phyloP scores from a whole-genome alignment of 768 basidiomycete species.

The Dentipellis fragilis region DNA sequence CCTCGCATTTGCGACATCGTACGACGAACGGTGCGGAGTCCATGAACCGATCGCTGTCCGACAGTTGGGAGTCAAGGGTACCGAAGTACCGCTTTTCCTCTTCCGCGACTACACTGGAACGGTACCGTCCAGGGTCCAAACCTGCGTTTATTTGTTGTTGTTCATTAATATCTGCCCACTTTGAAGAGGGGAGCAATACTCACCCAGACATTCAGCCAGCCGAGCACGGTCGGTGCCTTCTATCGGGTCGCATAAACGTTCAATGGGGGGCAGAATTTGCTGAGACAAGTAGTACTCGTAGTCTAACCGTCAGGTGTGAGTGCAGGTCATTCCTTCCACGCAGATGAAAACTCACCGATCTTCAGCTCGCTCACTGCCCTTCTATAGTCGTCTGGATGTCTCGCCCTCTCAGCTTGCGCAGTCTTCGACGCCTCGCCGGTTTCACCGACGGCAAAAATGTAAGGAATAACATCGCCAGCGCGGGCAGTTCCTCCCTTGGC shows the following conservation, averaged over 20 bases:
- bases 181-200: slow-evolving; percentile 13
- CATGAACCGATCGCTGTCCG: slow-evolving; percentile 81
- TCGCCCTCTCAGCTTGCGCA: slow-evolving; percentile 82
- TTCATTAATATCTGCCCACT: not conserved
- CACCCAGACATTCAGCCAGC: slow-evolving; percentile 92
- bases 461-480: slow-evolving; percentile 89
- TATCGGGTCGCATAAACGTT: slow-evolving; percentile 92
- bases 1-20: slow-evolving; percentile 68
- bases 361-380: slow-evolving; percentile 53
- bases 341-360: slow-evolving; percentile 47
- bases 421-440: slow-evolving; percentile 63
- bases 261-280: slow-evolving; percentile 90
- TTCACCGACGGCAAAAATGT: slow-evolving; percentile 81
- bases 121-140: slow-evolving; percentile 50
- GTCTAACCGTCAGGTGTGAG: slow-evolving; percentile 36
- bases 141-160: slow-evolving; percentile 26
- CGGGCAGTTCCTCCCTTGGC: slow-evolving; percentile 70
- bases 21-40: slow-evolving; percentile 64
- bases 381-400: slow-evolving; percentile 88
- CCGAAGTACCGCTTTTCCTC: slow-evolving; percentile 59
- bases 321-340: not conserved
- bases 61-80: slow-evolving; percentile 80
- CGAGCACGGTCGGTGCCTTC: slow-evolving; percentile 90
- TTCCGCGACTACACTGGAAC: slow-evolving; percentile 26
- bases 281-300: slow-evolving; percentile 86